Evolutionary conservation across 176 grass and related monocot genomes (phyloP).

Genomic region (Rhynchospora tenuis): DNA sequence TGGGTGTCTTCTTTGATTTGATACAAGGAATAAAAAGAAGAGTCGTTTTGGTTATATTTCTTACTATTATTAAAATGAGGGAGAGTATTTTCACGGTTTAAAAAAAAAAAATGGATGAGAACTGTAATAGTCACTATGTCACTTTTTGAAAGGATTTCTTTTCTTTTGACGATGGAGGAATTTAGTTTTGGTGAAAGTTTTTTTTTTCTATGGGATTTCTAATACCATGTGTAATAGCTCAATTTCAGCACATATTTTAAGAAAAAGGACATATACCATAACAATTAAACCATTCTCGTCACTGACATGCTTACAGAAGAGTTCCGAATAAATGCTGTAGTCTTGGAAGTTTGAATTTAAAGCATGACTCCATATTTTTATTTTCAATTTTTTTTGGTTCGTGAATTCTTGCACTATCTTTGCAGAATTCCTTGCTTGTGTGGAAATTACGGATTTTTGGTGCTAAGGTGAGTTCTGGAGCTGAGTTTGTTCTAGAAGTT

Average conservation of each 20-base stretch:
- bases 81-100: background rate
- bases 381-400: background rate
- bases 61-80: background rate
- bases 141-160: background rate
- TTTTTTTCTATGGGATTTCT: no score
- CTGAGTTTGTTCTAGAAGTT: constrained; percentile 53
- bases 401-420: background rate
- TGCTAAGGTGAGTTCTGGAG: constrained; percentile 74
- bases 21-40: background rate
- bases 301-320: background rate
- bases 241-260: no score
- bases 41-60: background rate
- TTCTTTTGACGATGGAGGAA: no score
- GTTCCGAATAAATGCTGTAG: background rate
- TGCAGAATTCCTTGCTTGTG: constrained; percentile 61
- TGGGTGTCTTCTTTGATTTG: background rate
- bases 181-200: no score
- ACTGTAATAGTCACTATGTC: background rate
- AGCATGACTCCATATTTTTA: background rate
- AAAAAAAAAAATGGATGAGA: background rate
- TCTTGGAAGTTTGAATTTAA: background rate
- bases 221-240: no score
- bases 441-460: constrained; percentile 82
- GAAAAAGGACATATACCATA: background rate
- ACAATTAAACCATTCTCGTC: background rate